These are phyloP conservation scores for Apiospora kogelbergensis DNA, from an alignment of 2,329 filamentous ascomycete species.

Conservation along the genomic window DNA sequence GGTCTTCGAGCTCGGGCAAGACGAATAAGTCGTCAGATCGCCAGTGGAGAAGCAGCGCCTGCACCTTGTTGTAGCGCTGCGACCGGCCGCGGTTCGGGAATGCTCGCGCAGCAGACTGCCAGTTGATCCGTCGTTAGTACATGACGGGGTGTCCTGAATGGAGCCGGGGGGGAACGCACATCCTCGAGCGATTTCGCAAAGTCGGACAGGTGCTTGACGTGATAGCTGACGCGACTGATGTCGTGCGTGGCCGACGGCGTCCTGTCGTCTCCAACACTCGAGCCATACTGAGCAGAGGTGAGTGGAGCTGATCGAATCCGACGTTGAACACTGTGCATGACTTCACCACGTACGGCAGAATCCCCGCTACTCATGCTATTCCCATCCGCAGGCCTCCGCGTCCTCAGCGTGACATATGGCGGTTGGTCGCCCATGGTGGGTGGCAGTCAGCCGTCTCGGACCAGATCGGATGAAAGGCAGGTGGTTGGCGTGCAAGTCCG, in stretches of 20 bases:
- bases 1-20: constrained; percentile 55
- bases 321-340: constrained; percentile 21
- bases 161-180: constrained; percentile 33
- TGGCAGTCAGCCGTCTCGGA: neutral
- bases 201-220: constrained; percentile 55
- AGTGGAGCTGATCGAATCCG: constrained; percentile 27
- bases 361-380: constrained; percentile 48
- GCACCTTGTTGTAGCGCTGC: constrained; percentile 56
- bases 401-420: constrained; percentile 54
- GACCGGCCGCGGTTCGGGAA: constrained; percentile 57
- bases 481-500: neutral
- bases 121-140: constrained; percentile 8
- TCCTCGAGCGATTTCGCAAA: constrained; percentile 57
- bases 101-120: constrained; percentile 52
- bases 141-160: neutral
- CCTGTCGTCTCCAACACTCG: constrained; percentile 38
- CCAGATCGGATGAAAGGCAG: neutral
- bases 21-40: constrained; percentile 59
- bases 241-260: constrained; percentile 52
- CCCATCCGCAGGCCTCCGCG: constrained; percentile 45
- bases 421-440: constrained; percentile 41
- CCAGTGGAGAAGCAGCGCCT: constrained; percentile 57
- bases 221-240: constrained; percentile 57
- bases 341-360: constrained; percentile 44
- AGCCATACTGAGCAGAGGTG: constrained; percentile 44